phyloP scores from a whole-genome alignment of 1,284 basidiomycete genomes.

The Phylloporus sp. region DNA sequence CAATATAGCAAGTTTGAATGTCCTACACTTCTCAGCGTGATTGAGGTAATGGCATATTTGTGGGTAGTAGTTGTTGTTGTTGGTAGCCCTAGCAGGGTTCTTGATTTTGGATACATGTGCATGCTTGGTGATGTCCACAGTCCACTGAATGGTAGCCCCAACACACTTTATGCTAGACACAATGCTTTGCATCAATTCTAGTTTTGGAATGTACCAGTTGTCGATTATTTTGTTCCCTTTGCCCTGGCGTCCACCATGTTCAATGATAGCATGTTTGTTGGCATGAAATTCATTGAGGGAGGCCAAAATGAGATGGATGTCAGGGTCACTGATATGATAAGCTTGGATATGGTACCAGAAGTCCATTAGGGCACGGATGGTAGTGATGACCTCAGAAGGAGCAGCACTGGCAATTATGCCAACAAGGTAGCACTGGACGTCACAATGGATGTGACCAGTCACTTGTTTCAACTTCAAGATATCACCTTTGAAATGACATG shows the following conservation, averaged over 20 bases:
- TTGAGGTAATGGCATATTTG: not conserved
- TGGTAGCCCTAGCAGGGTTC: not conserved
- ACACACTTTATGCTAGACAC: not conserved
- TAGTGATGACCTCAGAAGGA: not conserved
- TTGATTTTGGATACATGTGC: not conserved
- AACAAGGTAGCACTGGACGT: not conserved
- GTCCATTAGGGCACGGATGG: not conserved
- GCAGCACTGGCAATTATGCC: not conserved
- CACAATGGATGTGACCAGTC: not conserved
- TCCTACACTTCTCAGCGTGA: not conserved
- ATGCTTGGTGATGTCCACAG: not conserved
- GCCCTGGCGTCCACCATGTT: not conserved
- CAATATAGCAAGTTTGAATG: not conserved
- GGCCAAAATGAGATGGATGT: not conserved
- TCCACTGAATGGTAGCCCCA: not conserved
- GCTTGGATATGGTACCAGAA: not conserved
- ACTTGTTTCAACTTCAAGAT: slow-evolving; percentile 14
- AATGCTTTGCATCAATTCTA: not conserved
- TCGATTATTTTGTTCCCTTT: not conserved
- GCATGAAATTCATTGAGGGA: too few relatives aligned
- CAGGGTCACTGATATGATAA: not conserved
- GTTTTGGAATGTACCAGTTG: not conserved
- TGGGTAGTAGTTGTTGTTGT: not conserved
- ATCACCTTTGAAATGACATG: slow-evolving; percentile 8
- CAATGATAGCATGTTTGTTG: not conserved